A percentile compares a stretch with the other conserved stretches of the same genome.
phyloP scores from a whole-genome alignment of 768 basidiomycete genomes.

The Boletus patriciae region DNA sequence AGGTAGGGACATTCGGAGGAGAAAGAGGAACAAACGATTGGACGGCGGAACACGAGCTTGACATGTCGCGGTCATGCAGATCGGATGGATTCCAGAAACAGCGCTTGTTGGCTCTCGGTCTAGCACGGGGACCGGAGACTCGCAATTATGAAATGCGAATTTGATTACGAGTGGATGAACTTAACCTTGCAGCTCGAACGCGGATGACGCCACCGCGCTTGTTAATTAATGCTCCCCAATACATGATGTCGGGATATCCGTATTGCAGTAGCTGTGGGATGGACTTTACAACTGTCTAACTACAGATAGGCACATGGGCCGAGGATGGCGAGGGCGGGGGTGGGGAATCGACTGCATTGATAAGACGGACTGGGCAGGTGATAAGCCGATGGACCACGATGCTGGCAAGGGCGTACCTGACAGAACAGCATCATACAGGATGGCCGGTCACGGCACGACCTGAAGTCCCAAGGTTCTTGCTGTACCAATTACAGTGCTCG shows the following conservation, averaged over 20 bases:
- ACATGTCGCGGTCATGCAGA: constrained; percentile 24
- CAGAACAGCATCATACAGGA: constrained; percentile 9
- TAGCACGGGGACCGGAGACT: constrained; percentile 36
- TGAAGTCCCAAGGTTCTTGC: constrained; percentile 87
- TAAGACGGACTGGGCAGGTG: constrained; percentile 23
- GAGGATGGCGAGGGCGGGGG: constrained; percentile 12
- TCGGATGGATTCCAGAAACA: constrained; percentile 33
- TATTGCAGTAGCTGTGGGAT: constrained; percentile 19
- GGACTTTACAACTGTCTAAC: constrained; percentile 25
- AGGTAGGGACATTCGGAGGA: constrained; percentile 51
- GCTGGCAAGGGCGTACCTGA: constrained; percentile 29
- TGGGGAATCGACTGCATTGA: constrained; percentile 18
- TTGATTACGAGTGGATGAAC: constrained; percentile 44
- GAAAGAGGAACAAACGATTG: constrained; percentile 42
- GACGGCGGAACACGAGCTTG: constrained; percentile 30
- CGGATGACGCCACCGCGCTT: constrained; percentile 32
- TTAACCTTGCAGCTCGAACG: constrained; percentile 37
- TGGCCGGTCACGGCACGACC: constrained; percentile 71
- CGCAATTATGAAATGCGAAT: constrained; percentile 40
- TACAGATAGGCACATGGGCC: constrained; percentile 24
- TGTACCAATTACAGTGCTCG: constrained; percentile 84
- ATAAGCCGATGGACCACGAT: constrained; percentile 25
- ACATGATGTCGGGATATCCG: constrained; percentile 32
- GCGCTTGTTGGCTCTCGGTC: constrained; percentile 28
- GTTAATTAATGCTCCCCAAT: constrained; percentile 35